Conservation (phyloP, 2,329 filamentous ascomycete genomes). For the Colletotrichum spaethianum region DNA sequence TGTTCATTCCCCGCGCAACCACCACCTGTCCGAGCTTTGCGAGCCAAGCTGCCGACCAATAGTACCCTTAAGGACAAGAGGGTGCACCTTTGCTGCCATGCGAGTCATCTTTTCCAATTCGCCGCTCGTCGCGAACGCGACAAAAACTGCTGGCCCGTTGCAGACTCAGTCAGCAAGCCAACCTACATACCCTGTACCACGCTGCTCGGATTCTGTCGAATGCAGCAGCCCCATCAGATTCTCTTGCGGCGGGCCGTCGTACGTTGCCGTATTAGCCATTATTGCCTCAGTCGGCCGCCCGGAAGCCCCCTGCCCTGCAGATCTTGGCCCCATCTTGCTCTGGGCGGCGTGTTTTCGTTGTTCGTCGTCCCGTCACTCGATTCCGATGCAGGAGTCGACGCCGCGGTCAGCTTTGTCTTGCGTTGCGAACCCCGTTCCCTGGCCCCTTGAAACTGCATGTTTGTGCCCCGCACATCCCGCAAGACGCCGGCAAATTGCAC, state of each 20-base stretch:
- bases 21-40: slow-evolving; percentile 22
- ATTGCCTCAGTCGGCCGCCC: slow-evolving; percentile 27
- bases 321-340: slow-evolving; percentile 27
- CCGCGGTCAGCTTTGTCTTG: slow-evolving; percentile 13
- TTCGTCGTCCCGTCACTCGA: slow-evolving; percentile 13
- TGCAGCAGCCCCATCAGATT: slow-evolving; percentile 11
- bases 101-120: slow-evolving; percentile 22
- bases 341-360: slow-evolving; percentile 12
- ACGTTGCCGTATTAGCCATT: slow-evolving; percentile 31
- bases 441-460: slow-evolving; percentile 29
- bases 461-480: slow-evolving; percentile 17
- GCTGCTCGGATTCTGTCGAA: slow-evolving; percentile 6
- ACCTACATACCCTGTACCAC: slow-evolving; percentile 1
- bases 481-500: slow-evolving; percentile 8
- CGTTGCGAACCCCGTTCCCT: slow-evolving; percentile 7
- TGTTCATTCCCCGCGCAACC: slow-evolving; percentile 32
- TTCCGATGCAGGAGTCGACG: slow-evolving; percentile 16
- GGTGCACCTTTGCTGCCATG: slow-evolving; percentile 20
- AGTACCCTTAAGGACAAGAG: neutral
- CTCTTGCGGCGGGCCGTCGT: slow-evolving; percentile 12
- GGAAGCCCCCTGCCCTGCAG: slow-evolving; percentile 20
- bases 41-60: slow-evolving; percentile 13
- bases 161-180: slow-evolving; percentile 17
- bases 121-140: slow-evolving; percentile 6
- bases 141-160: slow-evolving; percentile 20